Evolutionary conservation across 495 filamentous ascomycete species (phyloP).

Genomic region (Tirmania nivea): DNA sequence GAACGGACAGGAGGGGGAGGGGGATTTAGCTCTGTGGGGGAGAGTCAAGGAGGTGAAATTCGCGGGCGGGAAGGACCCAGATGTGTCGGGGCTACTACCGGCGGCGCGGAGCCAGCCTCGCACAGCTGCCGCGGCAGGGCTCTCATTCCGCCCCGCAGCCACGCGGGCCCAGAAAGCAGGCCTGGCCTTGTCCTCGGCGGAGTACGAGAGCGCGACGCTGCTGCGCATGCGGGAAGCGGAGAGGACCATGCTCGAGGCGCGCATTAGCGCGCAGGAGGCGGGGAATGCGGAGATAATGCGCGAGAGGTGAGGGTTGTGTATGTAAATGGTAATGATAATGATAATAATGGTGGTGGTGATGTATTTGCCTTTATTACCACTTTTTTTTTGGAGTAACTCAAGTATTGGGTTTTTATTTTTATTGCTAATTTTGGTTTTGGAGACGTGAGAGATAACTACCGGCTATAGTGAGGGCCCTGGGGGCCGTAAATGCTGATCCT

Average conservation of each 20-base stretch:
- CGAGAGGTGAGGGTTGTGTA: neutral
- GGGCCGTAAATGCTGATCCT: no score
- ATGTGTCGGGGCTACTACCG: neutral
- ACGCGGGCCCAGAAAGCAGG: neutral
- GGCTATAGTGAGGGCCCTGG: no score
- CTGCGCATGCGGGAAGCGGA: neutral
- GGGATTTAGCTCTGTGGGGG: neutral
- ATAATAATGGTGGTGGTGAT: no score
- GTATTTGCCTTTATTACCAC: no score
- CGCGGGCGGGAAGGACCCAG: slow-evolving; percentile 14
- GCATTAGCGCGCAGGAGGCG: neutral
- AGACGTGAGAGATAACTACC: no score
- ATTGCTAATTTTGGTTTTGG: no score
- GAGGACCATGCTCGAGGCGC: neutral
- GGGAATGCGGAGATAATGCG: neutral
- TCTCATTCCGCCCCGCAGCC: neutral
- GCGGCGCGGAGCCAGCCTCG: neutral
- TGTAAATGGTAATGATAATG: no score
- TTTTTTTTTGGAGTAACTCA: no score
- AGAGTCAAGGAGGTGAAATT: slow-evolving; percentile 11
- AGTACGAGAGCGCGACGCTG: neutral
- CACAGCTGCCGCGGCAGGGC: neutral
- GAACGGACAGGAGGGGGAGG: neutral
- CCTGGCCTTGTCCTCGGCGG: neutral
- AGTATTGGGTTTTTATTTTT: no score